Percentiles rank a stretch among this genome's conserved stretches.
Conservation (phyloP, 2,329 filamentous ascomycete species). For the Aurifilum marmelostoma region DNA sequence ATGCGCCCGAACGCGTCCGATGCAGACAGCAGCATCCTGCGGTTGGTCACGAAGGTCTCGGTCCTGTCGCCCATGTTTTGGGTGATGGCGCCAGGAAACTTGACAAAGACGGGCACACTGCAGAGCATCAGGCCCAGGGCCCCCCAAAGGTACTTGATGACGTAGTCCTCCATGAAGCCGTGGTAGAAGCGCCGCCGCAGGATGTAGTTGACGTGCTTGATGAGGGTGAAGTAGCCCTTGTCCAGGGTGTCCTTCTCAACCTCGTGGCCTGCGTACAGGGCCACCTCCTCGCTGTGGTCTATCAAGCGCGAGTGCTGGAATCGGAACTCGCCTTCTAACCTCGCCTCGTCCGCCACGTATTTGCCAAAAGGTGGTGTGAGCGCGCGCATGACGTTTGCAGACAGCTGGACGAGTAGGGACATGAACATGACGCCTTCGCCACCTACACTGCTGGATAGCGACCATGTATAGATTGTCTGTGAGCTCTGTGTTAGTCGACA, state of each 20-base stretch:
- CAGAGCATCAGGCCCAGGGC: conserved; percentile 89
- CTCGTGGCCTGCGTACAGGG: conserved; percentile 87
- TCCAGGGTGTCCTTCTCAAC: conserved; percentile 95
- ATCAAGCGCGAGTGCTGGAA: conserved; percentile 95
- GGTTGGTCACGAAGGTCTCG: conserved; percentile 88
- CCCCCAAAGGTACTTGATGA: conserved; percentile 99
- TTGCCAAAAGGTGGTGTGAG: conserved; percentile 95
- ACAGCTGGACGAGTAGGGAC: conserved; percentile 90
- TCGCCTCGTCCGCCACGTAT: conserved; percentile 95
- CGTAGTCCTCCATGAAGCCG: conserved; percentile 99
- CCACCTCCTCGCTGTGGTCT: conserved; percentile 94
- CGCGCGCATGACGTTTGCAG: conserved; percentile 89
- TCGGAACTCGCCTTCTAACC: conserved; percentile 92
- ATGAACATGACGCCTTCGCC: conserved; percentile 95
- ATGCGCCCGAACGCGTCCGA: conserved; percentile 94
- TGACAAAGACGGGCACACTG: conserved; percentile 94
- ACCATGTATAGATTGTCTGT: conserved; percentile 88
- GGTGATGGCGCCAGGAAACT: conserved; percentile 72
- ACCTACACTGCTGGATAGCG: conserved; percentile 90
- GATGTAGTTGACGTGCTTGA: conserved; percentile 98
- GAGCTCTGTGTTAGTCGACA: conserved; percentile 33
- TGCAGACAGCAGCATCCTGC: conserved; percentile 86
- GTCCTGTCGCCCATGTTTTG: conserved; percentile 72
- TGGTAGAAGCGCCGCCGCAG: conserved; percentile 89
- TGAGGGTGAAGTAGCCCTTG: conserved; percentile 98